phyloP scores from a whole-genome alignment of 1,284 basidiomycete species.

The Heliocybe sulcata region DNA sequence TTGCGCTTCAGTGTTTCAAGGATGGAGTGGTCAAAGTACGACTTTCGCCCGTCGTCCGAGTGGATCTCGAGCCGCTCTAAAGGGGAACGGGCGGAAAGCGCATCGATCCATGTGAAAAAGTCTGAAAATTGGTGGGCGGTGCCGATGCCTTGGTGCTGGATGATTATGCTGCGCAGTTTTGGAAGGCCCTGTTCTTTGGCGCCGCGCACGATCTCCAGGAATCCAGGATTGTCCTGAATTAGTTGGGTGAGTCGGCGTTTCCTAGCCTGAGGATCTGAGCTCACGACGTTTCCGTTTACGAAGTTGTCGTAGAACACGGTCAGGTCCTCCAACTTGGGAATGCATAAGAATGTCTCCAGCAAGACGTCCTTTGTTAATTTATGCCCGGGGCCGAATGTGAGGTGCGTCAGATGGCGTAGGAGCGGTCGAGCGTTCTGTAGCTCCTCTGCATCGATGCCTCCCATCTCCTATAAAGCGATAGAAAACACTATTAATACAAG shows the following conservation, averaged over 20 bases:
- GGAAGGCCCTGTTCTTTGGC: background rate
- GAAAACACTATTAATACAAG: background rate
- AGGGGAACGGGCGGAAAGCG: background rate
- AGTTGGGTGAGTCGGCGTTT: background rate
- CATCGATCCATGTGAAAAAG: background rate
- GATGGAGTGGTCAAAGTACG: background rate
- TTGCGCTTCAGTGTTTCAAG: background rate
- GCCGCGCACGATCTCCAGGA: background rate
- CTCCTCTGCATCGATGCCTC: background rate
- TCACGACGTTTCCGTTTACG: background rate
- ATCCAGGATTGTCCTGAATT: background rate
- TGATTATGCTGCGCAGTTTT: background rate
- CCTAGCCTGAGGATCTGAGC: background rate
- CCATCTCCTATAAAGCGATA: background rate
- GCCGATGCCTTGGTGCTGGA: background rate
- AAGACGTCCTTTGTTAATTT: background rate
- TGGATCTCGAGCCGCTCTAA: background rate
- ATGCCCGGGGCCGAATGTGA: background rate
- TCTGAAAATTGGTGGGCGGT: background rate
- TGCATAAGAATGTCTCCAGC: background rate
- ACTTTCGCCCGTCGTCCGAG: background rate
- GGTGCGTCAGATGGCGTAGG: background rate
- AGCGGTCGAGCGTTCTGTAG: background rate
- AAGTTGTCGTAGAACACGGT: background rate
- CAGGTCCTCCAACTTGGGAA: background rate